Conservation (phyloP, 2,329 filamentous ascomycete genomes). For the Ophiocordyceps camponoti-leonardi region DNA sequence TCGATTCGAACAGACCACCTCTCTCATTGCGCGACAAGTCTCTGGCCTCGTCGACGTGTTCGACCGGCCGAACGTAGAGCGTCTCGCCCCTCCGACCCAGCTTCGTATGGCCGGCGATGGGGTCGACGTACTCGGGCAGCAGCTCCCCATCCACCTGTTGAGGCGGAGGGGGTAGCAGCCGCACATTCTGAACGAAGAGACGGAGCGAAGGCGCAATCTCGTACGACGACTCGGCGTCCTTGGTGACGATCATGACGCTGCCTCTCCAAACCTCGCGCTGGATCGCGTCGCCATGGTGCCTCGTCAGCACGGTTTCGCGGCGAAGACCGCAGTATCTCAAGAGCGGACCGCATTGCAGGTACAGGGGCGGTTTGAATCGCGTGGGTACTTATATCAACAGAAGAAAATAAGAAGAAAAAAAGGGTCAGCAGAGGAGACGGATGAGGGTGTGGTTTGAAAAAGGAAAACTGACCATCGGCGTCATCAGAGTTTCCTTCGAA, state of each 20-base stretch:
- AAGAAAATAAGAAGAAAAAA: slow-evolving; percentile 2
- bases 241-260: slow-evolving; percentile 87
- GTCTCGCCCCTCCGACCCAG: slow-evolving; percentile 71
- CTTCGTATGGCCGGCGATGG: slow-evolving; percentile 74
- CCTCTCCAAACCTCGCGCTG: slow-evolving; percentile 82
- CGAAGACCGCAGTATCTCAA: slow-evolving; percentile 78
- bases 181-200: slow-evolving; percentile 74
- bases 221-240: slow-evolving; percentile 70
- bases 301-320: slow-evolving; percentile 32
- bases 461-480: slow-evolving; percentile 27
- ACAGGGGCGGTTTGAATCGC: slow-evolving; percentile 67
- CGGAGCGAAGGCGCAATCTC: slow-evolving; percentile 61
- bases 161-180: slow-evolving; percentile 64
- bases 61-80: slow-evolving; percentile 77
- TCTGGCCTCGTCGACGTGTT: slow-evolving; percentile 59
- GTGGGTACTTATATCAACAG: slow-evolving; percentile 39
- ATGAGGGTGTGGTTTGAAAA: background rate
- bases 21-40: slow-evolving; percentile 73
- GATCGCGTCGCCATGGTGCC: slow-evolving; percentile 6
- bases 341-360: slow-evolving; percentile 78
- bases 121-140: slow-evolving; percentile 72
- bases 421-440: background rate
- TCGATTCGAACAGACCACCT: slow-evolving; percentile 63
- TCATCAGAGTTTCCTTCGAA: slow-evolving; percentile 55
- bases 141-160: slow-evolving; percentile 47